Percentiles rank a stretch among this genome's conserved stretches.
These are phyloP conservation scores for Diutina neorugosa DNA, from an alignment of 1,139 yeast genomes.

Conservation along the genomic window DNA sequence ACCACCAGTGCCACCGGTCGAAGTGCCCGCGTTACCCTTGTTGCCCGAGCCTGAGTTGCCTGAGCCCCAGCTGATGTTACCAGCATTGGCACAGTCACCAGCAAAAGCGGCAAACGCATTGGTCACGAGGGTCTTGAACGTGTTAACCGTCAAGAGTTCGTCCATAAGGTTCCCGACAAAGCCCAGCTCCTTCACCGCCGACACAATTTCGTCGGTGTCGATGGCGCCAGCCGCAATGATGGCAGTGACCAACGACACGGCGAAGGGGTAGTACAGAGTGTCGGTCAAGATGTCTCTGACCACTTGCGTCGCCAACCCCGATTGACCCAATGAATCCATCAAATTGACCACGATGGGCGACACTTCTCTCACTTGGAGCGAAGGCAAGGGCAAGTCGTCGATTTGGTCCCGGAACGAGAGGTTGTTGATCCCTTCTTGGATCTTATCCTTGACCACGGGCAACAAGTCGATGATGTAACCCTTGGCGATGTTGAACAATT, in stretches of 20 bases:
- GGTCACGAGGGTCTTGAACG: slow-evolving; percentile 28
- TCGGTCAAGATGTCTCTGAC: slow-evolving; percentile 29
- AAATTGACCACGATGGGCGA: slow-evolving; percentile 18
- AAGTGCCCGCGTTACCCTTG: slow-evolving; percentile 6
- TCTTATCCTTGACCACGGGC: slow-evolving; percentile 14
- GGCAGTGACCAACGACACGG: slow-evolving; percentile 26
- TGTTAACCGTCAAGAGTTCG: slow-evolving; percentile 28
- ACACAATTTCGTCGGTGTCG: slow-evolving; percentile 17
- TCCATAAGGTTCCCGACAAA: slow-evolving; percentile 26
- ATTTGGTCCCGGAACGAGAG: neutral
- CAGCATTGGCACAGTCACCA: slow-evolving; percentile 25
- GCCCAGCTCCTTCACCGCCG: slow-evolving; percentile 25
- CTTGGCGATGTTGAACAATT: slow-evolving; percentile 26
- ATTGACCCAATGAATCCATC: slow-evolving; percentile 33
- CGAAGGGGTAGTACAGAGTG: slow-evolving; percentile 26
- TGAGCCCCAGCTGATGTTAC: slow-evolving; percentile 5
- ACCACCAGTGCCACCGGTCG: slow-evolving; percentile 10
- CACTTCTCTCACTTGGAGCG: slow-evolving; percentile 8
- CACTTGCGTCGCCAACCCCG: slow-evolving; percentile 33
- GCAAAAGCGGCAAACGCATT: slow-evolving; percentile 37
- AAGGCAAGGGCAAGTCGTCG: neutral
- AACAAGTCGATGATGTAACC: slow-evolving; percentile 21
- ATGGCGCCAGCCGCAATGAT: slow-evolving; percentile 20
- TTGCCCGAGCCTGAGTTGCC: slow-evolving; percentile 16
- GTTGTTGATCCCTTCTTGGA: slow-evolving; percentile 6